Base-by-base conservation (phyloP, 768 basidiomycete genomes). In the Mycena latifolia region DNA sequence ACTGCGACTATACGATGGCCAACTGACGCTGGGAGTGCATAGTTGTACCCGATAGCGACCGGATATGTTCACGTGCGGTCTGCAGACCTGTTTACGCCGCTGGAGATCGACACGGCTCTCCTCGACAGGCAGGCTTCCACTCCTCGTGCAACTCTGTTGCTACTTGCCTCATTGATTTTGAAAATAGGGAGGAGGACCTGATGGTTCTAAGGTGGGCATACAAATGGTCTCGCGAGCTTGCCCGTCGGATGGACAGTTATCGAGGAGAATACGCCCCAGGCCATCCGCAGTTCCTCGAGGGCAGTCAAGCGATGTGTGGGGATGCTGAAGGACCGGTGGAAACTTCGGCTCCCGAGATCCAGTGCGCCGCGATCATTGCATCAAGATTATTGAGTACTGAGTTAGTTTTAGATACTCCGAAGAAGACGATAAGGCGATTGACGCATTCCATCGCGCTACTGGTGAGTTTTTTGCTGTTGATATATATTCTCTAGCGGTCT, bases 41-140 rank as follows among this genome's bases (percentile, higher is more conserved):
- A 77, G 73, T 24, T 55, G 20, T 82, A 85, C 58, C 81, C 84
- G 27, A 70, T 64, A 6, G 67, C 72, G 14, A 56, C 48, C 41
- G 74, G 84, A 1, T 72, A 72, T 35, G 74, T 80, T 0, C 84
- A 85, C 66, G 79, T 85, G 63, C 65, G 63, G 1, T 74, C 77
- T 0, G 57, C 75, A 2, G 79, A 82, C 56, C 63, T 71, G 2
- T 70, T 77, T 33, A 72, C 78, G 0, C 70, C 73, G 8, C 43
- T 67, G n/a, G 76, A 79, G 20, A 77, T 79, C 54, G 68, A 76
- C 10, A 66, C 79, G 1, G 75, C 69, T 5, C 80, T 66, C 69
- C 70, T 82, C 33, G 72, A 76, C 29, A 69, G 70, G 83, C 31
- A 33, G 11, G 31, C 11, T 33, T 33, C 5, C 11, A 33, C 11